Evolutionary conservation across 345 rosid species (phyloP), one percentile per base, ranked within the genome.

Genomic region (Eucalyptus camaldulensis): DNA sequence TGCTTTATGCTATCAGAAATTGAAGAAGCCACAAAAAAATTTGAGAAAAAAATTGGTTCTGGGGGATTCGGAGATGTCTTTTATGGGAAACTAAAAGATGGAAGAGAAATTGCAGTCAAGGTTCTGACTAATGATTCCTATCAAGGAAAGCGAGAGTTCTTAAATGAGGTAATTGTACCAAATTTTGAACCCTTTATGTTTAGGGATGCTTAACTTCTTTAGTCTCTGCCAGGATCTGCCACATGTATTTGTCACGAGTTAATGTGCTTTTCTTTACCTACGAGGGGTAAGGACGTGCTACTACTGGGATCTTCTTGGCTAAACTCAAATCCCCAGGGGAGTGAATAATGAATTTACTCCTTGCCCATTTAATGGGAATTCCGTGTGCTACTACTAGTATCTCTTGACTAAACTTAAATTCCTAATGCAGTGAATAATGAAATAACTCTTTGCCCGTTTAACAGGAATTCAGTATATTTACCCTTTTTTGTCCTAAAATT

Each of bases 41-140:
- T 97, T 27, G 99, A 95, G 95, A 96, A 91, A 95, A 98, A 95
- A 93, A 95, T 98, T 65, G 99, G 99, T 33, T 97, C 99, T 0
- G 99, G 99, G 83, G 99, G 99, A 88, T 98, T 98, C 91, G 99
- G 99, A 87, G 94, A 94, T 10, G 99, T 98, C 12, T 96, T 93
- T 92, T 96, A 97, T 45, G 99, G 99, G 90, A 95, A 93, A 94
- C 76, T 96, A 91, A 94, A 91, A 87, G 97, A 97, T 88, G 99
- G 96, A 88, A 96, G 93, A 91, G 99, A 98, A 95, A 98, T 98
- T 88, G 99, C 99, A 0, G 99, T 98, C 1, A 98, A 98, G 91
- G 95, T 94, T 91, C 95, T 98, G 37, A 90, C 91, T 6, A 94
- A 94, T 89, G 94, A 97, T 91, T 96, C 99, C 72, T 96, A 90